Base-by-base conservation (phyloP, 2,329 filamentous ascomycete genomes). In the Aureobasidium melanogenum region DNA sequence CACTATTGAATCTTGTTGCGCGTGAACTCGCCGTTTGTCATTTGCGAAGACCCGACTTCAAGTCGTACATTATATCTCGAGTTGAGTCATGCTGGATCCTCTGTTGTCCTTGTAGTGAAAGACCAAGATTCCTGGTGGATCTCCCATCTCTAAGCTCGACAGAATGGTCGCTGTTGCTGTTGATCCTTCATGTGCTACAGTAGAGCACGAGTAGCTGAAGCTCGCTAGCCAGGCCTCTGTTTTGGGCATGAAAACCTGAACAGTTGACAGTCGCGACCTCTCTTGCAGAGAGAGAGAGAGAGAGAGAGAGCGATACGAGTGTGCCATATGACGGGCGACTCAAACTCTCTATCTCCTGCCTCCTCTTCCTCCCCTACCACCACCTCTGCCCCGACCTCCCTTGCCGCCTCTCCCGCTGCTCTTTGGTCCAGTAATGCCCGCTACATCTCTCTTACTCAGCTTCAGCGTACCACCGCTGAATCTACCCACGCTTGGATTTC, bases 391-490 rank as follows among this genome's bases (percentile, higher is more conserved):
- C 17, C 48, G 28, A 22, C 62, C 43, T 17, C 55, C 44, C 38
- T 56, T 62, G 5, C 60, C 60, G 9, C 59, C 50, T 38, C 54
- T 59, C 15, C 34, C 28, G 34, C 38, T 39, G 30, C 36, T 47
- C 57, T 55, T 52, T n/a, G 56, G 57, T 26, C 63, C 59, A 44
- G 61, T 56, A 64, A 94, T 90, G 60, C 82, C 82, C 66, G 77
- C 79, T 8, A 97, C 82, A 74, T 97, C 93, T 67, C 82, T 82
- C 70, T 87, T 85, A 69, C 87, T 95, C 68, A 97, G 74, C 65
- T 81, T 88, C 76, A 97, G 74, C 70, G 89, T 89, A 0, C 91
- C 91, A 3, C 89, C 88, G 64, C 80, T 84, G 71, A 97, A 87
- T 71, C 81, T 89, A 0, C 94, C 94, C 14, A 97, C 84, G 2